Base-by-base conservation (phyloP, 2,329 filamentous ascomycete genomes). In the Diaporthe destruens region DNA sequence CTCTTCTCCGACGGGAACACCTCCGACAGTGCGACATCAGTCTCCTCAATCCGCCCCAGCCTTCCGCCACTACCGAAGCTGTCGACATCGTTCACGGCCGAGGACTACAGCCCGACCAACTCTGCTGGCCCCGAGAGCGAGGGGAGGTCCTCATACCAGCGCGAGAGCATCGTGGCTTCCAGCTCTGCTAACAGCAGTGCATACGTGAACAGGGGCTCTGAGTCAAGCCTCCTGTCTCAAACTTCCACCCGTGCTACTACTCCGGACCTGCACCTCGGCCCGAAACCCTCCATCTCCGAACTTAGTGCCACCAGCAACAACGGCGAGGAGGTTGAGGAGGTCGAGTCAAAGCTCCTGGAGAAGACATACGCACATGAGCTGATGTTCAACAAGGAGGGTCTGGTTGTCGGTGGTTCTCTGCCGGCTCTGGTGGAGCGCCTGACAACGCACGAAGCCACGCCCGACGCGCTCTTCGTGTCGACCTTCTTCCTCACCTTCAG, bases 401-500 rank as follows among this genome's bases (percentile, higher is more conserved):
- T 97, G 75, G 92, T 99, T n/a, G 94, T 94, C 54, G 96, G 96
- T 59, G 96, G 96, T 18, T 97, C 95, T 3, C 87, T 99, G 16
- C 91, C 93, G 6, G 96, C 96, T 2, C 85, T 99, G 36, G 92
- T 99, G n/a, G 96, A 99, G 85, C 92, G 95, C 75, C 89, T 99
- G 54, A 98, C 96, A 0, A 94, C 94, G 0, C 95, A 97, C 80
- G 94, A 98, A 80, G 93, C 94, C 0, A 97, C 96, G 0, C 96
- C 96, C 0, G 96, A 98, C 80, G 91, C 94, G 23, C 90, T 94
- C 79, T 98, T 98, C 77, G 94, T 98, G 54, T 95, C 94, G 3
- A 94, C 96, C 0, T 98, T 99, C 80, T 98, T 97, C 80, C 91
- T 98, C 36, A 99, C 96, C 0, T 99, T 99, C 84, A 91, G 96